phyloP scores from a whole-genome alignment of 305 asterid species.

The Solanum hybrid region DNA sequence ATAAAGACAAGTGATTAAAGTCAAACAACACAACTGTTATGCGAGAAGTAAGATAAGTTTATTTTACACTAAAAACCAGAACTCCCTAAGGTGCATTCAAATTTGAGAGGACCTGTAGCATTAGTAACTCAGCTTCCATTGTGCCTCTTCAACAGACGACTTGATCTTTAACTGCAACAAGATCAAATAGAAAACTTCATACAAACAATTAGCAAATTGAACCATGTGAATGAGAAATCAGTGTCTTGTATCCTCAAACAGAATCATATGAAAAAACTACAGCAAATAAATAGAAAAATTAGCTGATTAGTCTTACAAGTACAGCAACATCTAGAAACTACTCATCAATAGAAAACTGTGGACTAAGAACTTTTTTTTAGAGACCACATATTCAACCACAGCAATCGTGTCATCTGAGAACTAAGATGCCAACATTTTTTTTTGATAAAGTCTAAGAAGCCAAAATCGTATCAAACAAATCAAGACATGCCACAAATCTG shows the following conservation, averaged over 20 bases:
- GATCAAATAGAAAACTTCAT: neutral
- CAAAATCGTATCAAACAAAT: neutral
- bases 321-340: neutral
- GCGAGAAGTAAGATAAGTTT: neutral
- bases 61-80: neutral
- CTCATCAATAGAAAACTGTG: neutral
- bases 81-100: neutral
- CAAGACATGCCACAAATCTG: neutral
- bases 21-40: neutral
- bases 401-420: neutral
- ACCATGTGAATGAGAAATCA: neutral
- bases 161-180: conserved; percentile 7
- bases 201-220: neutral
- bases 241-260: neutral
- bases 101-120: neutral
- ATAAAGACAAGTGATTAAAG: neutral
- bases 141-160: neutral
- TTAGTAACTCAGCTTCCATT: neutral
- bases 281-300: neutral
- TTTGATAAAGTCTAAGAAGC: neutral
- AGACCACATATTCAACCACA: neutral
- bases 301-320: neutral
- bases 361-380: neutral
- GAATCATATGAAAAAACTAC: neutral
- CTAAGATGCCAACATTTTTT: neutral